Evolutionary conservation across 176 grass and related monocot species (phyloP), one percentile per base, ranked within the genome.

Genomic region (Oryza meyeriana): DNA sequence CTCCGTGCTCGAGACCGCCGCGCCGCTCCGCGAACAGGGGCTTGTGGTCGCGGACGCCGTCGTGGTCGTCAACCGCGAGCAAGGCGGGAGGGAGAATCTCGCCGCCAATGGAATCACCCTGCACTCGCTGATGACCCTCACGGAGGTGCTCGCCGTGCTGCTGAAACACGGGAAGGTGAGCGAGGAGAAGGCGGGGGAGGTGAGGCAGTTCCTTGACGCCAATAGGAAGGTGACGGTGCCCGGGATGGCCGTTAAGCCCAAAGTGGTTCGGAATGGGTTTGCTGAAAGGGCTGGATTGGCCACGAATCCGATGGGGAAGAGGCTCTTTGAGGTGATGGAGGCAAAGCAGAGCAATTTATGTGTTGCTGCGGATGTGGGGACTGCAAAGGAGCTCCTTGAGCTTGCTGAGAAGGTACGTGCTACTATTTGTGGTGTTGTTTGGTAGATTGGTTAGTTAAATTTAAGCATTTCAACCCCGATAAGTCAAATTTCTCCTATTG

Each of bases 241-340:
- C 0, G 80, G 85, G 9, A 74, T n/a, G 1, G 47, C 87, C 3
- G 72, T 35, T 2, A 80, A 76, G 52, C 39, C 76, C 13, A 82
- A 28, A 40, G 66, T 48, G 24, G 18, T 64, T 31, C 87, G 88
- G 84, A 55, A 89, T 76, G 5, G 80, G 3, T 94, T 84, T 34
- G 72, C 68, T 29, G 90, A 93, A 80, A 91, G 95, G 88, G 92
- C 92, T 0, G 63, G 16, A 32, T 28, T 82, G 71, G 77, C 88
- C 61, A 86, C 83, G 67, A 98, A 98, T 66, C 92, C 95, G 12
- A 85, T 86, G 79, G 95, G 88, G 34, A 94, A 36, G 88, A 94
- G 78, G 84, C 79, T 98, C 4, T 98, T 98, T 14, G 92, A 94
- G 83, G 76, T 98, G 11, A 98, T 98, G 95, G 92, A 88, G 82